Conservation (phyloP, 106 monocot genomes). For the Dendrobium officinale region DNA sequence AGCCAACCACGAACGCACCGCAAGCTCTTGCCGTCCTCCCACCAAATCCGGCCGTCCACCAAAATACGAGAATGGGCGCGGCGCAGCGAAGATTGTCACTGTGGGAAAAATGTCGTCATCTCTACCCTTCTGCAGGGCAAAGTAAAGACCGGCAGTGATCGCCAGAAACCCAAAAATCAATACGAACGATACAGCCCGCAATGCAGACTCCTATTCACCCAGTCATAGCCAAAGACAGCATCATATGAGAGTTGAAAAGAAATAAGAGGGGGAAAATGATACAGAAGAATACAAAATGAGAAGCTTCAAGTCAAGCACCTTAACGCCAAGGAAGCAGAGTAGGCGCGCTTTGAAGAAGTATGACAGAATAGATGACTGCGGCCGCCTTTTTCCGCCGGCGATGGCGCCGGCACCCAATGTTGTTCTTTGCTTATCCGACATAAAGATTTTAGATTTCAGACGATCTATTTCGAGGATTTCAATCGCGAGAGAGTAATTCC, state of each 20-base stretch:
- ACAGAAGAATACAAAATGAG: background rate
- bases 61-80: slow-evolving; percentile 22
- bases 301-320: background rate
- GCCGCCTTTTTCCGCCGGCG: background rate
- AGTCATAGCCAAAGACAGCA: background rate
- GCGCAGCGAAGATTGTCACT: slow-evolving; percentile 65
- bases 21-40: slow-evolving; percentile 50
- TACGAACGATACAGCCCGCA: background rate
- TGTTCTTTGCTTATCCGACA: background rate
- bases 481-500: background rate
- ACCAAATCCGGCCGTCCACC: slow-evolving; percentile 9
- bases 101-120: slow-evolving; percentile 16
- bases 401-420: background rate
- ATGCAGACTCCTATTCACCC: background rate
- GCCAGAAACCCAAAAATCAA: slow-evolving; percentile 3
- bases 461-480: background rate
- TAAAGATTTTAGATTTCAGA: background rate
- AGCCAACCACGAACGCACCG: slow-evolving; percentile 78
- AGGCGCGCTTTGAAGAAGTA: background rate
- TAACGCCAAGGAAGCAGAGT: background rate
- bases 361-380: background rate
- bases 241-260: background rate
- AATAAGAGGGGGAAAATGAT: too few species aligned
- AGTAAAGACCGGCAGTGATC: slow-evolving; percentile 2
- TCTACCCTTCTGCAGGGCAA: background rate